Evolutionary conservation across 768 basidiomycete genomes (phyloP), one percentile per base, ranked within the genome.

Genomic region (Termitomyces sp.): DNA sequence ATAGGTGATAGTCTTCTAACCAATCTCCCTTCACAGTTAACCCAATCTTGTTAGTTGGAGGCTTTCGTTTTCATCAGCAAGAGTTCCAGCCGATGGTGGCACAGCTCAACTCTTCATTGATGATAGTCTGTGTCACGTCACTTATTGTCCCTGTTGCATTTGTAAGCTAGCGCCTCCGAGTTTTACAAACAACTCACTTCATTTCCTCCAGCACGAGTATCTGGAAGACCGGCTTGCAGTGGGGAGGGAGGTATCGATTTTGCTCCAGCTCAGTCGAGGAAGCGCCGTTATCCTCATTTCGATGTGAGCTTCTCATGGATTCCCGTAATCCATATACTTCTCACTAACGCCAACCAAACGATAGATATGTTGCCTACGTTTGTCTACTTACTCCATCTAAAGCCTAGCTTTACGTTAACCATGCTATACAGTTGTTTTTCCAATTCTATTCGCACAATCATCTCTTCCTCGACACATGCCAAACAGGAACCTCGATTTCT

Each of bases 61-160:
- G 81, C 10, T 75, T 74, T 55, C 71, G 75, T 51, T 83, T 78
- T 66, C 68, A 70, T 33, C 77, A 79, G 45, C 82, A 82, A 60
- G 73, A 76, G 53, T 80, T 82, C 63, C 77, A 78, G 56, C 73
- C 76, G 7, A 81, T 80, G 66, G 78, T 80, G 4, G 78, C 82
- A 9, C 85, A 88, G 62, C 69, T 86, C 38, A 86, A 87, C 55
- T 84, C 84, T 1, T 83, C 85, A 1, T 71, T 88, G 56, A 65
- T 89, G 56, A 84, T 80, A n/a, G 75, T 88, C 40, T 82, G 85
- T 50, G 87, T 89, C 41, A 84, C 84, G 23, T 85, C 85, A 3
- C 76, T 89, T 29, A 78, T 87, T 22, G 71, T 89, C 15, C 88
- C 86, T 1, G 78, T 83, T 3, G 86, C 85, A 16, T 45, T 45